Percentiles rank a stretch among this genome's conserved stretches.
These are phyloP conservation scores for Conticribra guillardii DNA, from an alignment of 108 stramenopile genomes.

Conservation along the genomic window DNA sequence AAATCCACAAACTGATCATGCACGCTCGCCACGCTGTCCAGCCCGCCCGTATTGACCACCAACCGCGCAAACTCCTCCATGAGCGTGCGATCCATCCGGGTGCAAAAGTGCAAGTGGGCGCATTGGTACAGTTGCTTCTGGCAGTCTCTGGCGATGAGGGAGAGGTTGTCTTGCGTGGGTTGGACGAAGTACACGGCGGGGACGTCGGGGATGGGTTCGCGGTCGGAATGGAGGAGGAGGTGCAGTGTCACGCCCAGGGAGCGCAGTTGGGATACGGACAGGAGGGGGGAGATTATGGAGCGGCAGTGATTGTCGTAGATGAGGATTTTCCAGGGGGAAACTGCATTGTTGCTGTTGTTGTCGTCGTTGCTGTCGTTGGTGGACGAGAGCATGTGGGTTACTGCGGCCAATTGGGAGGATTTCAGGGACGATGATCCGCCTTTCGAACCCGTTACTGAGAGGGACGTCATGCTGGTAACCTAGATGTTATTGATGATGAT, in stretches of 20 bases:
- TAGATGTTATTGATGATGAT: too few relatives aligned
- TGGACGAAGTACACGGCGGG: slow-evolving; percentile 96
- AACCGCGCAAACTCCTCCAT: slow-evolving; percentile 95
- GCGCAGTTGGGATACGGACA: slow-evolving; percentile 93
- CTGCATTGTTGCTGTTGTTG: too few relatives aligned
- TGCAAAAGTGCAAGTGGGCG: slow-evolving; percentile 86
- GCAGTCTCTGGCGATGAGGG: slow-evolving; percentile 90
- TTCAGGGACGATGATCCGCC: slow-evolving; percentile 51
- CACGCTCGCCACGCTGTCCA: slow-evolving; percentile 80
- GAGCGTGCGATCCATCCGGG: slow-evolving; percentile 84
- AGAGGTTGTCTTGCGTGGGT: slow-evolving; percentile 92
- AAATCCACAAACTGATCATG: slow-evolving; percentile 96
- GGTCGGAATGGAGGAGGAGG: slow-evolving; percentile 82
- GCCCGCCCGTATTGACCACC: slow-evolving; percentile 82
- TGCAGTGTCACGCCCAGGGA: slow-evolving; percentile 97
- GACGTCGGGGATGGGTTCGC: slow-evolving; percentile 96
- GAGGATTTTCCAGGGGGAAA: slow-evolving; percentile 96
- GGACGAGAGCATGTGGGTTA: slow-evolving; percentile 71
- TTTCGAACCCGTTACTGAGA: neutral
- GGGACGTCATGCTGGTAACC: neutral
- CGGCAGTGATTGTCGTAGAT: slow-evolving; percentile 95
- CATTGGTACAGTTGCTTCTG: slow-evolving; percentile 75
- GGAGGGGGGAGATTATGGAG: slow-evolving; percentile 95
- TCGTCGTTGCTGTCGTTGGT: slow-evolving; percentile 44
- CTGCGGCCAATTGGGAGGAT: slow-evolving; percentile 74